These are phyloP conservation scores for Beauveria pseudobassiana DNA, from an alignment of 2,329 filamentous ascomycete species.

Conservation along the genomic window DNA sequence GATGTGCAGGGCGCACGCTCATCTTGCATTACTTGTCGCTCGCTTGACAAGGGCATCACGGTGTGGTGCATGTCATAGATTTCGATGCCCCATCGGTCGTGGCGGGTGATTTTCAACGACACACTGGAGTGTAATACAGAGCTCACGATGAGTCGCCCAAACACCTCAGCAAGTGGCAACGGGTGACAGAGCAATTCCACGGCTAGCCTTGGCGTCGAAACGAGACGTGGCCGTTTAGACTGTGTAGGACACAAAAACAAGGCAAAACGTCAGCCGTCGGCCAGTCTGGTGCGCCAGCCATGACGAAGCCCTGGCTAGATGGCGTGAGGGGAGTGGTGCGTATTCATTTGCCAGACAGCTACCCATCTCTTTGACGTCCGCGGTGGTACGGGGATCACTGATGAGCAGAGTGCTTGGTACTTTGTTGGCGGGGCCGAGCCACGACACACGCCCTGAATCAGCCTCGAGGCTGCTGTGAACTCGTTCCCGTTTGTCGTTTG, in stretches of 20 bases:
- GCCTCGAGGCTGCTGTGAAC: neutral
- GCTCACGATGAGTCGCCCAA: neutral
- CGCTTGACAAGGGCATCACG: neutral
- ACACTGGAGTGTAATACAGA: neutral
- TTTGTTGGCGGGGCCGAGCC: neutral
- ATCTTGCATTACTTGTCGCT: neutral
- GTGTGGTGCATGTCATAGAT: neutral
- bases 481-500: neutral
- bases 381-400: neutral
- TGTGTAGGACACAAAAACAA: neutral
- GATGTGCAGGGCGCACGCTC: neutral
- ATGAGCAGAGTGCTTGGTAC: neutral
- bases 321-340: neutral
- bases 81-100: neutral
- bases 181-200: neutral
- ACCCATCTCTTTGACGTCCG: neutral
- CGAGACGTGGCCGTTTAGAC: conserved; percentile 8
- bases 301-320: neutral
- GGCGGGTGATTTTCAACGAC: neutral
- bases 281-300: neutral
- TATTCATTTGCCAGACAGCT: neutral
- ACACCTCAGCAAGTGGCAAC: neutral
- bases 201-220: neutral
- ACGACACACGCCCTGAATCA: neutral
- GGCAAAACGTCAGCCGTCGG: neutral